phyloP scores from a whole-genome alignment of 352 stramenopile species.

The Blastocystis sp. region DNA sequence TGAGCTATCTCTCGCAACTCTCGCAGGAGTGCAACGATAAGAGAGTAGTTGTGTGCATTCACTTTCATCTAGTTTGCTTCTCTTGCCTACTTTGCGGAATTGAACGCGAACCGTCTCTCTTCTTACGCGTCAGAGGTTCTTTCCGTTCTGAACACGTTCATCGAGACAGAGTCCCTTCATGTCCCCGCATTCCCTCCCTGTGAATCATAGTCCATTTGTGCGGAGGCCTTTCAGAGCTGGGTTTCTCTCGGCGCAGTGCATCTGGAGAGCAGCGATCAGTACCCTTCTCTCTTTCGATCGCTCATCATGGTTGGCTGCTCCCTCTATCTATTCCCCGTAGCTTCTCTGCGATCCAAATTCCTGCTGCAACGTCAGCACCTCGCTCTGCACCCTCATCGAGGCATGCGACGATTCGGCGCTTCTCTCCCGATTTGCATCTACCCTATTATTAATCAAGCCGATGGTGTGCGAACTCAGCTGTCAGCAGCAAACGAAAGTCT shows the following conservation, averaged over 20 bases:
- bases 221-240: neutral
- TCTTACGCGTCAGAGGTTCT: neutral
- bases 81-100: constrained; percentile 20
- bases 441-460: neutral
- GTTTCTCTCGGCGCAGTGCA: neutral
- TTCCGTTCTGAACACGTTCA: neutral
- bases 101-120: neutral
- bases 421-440: neutral
- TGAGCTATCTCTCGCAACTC: constrained; percentile 34
- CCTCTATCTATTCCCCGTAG: neutral
- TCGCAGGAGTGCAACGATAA: constrained; percentile 46
- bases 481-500: neutral
- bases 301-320: neutral
- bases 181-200: neutral
- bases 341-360: neutral
- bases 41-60: neutral
- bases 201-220: neutral
- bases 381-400: neutral
- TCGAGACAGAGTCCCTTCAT: neutral
- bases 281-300: neutral
- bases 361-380: neutral
- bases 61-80: constrained; percentile 23
- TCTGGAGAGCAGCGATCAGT: neutral
- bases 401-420: neutral
- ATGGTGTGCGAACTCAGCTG: too few species aligned